phyloP scores from a whole-genome alignment of 345 rosid genomes.

The Cardamine resedifolia region DNA sequence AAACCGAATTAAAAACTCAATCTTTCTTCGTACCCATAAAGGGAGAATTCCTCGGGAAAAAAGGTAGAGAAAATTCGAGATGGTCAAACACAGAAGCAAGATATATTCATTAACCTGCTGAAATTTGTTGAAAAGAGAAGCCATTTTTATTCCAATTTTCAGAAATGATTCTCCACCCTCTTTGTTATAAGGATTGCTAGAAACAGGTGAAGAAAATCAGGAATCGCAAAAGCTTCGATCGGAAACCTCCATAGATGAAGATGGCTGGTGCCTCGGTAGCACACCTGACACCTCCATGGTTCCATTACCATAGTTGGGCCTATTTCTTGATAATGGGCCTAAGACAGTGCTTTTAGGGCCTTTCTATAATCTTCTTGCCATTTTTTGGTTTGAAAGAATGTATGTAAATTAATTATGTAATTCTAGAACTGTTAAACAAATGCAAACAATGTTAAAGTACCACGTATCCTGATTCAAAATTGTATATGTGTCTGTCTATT shows the following conservation, averaged over 20 bases:
- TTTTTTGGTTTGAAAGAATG: background rate
- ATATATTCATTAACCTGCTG: constrained; percentile 35
- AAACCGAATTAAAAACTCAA: background rate
- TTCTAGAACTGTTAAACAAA: too few species aligned
- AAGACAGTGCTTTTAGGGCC: background rate
- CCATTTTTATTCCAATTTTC: constrained; percentile 23
- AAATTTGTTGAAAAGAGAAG: constrained; percentile 40
- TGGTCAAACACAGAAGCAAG: constrained; percentile 21
- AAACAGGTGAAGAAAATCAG: background rate
- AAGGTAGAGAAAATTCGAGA: background rate
- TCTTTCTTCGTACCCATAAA: constrained; percentile 26
- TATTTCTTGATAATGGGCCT: constrained; percentile 5
- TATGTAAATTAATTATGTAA: too few species aligned
- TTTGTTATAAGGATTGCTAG: background rate
- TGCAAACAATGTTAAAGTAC: background rate
- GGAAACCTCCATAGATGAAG: constrained; percentile 19
- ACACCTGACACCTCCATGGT: constrained; percentile 22
- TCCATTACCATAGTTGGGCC: constrained; percentile 16
- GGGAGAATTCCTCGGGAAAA: background rate
- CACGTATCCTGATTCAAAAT: background rate
- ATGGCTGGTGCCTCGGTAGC: constrained; percentile 17
- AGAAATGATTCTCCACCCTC: background rate
- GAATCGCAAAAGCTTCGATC: constrained; percentile 7
- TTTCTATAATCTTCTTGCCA: background rate
- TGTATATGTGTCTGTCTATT: background rate